Percentiles rank a stretch among this genome's conserved stretches.
These are phyloP conservation scores for Tephrocybe sp. DNA, from an alignment of 768 basidiomycete genomes.

Conservation along the genomic window DNA sequence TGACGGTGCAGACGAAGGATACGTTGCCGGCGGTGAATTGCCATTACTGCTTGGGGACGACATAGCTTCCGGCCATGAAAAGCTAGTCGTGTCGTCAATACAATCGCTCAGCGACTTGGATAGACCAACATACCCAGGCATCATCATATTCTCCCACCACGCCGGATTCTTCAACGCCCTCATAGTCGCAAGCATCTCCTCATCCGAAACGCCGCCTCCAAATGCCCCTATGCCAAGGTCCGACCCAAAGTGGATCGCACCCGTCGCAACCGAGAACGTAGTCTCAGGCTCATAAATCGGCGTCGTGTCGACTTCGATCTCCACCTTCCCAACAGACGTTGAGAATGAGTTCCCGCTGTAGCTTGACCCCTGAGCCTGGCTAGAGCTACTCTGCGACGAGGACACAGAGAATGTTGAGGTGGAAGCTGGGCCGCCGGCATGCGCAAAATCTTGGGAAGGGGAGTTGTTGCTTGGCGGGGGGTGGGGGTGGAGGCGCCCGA, in stretches of 20 bases:
- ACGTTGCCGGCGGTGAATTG: slow-evolving; percentile 16
- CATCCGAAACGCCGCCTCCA: slow-evolving; percentile 41
- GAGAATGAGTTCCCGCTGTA: slow-evolving; percentile 15
- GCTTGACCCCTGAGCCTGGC: slow-evolving; percentile 19
- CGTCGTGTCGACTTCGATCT: too few species aligned
- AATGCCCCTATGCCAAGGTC: slow-evolving; percentile 37
- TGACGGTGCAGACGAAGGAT: neutral
- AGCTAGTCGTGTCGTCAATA: slow-evolving; percentile 14
- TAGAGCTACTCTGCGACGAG: slow-evolving; percentile 19
- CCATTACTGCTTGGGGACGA: slow-evolving; percentile 24
- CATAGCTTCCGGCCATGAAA: slow-evolving; percentile 30
- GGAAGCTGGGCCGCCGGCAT: slow-evolving; percentile 17
- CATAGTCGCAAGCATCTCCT: slow-evolving; percentile 72
- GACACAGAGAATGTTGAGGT: slow-evolving; percentile 30
- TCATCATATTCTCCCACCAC: slow-evolving; percentile 83
- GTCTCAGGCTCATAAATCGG: slow-evolving; percentile 49
- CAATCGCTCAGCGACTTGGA: too few species aligned
- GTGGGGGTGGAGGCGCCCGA: slow-evolving; percentile 52
- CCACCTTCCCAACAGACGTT: slow-evolving; percentile 20
- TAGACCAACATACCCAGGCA: slow-evolving; percentile 65
- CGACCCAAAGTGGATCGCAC: slow-evolving; percentile 41
- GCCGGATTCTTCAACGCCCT: slow-evolving; percentile 67
- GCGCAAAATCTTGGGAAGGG: slow-evolving; percentile 16
- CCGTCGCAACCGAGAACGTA: slow-evolving; percentile 41
- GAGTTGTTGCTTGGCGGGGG: slow-evolving; percentile 41